These are phyloP conservation scores for Xylaria digitata DNA, from an alignment of 2,329 filamentous ascomycete genomes.

Conservation along the genomic window DNA sequence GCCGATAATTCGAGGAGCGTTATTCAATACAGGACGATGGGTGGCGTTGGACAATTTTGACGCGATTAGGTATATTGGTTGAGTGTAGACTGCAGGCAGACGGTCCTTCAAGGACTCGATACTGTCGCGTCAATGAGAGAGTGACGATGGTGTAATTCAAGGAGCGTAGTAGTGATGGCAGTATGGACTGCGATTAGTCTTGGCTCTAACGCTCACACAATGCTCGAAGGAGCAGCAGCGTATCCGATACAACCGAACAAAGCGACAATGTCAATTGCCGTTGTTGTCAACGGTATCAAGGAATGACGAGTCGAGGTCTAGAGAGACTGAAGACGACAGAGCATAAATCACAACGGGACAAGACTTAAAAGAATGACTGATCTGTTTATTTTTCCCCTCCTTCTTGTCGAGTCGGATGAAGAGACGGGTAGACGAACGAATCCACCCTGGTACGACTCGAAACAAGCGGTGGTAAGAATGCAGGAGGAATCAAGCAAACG, in stretches of 20 bases:
- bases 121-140: conserved; percentile 20
- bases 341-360: conserved; percentile 17
- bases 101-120: conserved; percentile 34
- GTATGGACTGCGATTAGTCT: neutral
- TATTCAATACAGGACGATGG: too few relatives aligned
- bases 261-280: conserved; percentile 19
- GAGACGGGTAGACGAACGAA: conserved; percentile 1
- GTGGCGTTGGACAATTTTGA: conserved; percentile 19
- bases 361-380: conserved; percentile 12
- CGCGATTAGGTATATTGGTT: conserved; percentile 1
- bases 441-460: conserved; percentile 30
- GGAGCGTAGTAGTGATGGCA: conserved; percentile 21
- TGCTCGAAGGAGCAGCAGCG: conserved; percentile 29
- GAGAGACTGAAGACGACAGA: conserved; percentile 22
- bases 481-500: conserved; percentile 14
- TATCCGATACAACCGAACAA: conserved; percentile 35
- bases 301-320: conserved; percentile 12
- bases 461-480: conserved; percentile 20
- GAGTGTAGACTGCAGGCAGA: neutral
- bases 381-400: conserved; percentile 3
- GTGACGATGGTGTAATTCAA: conserved; percentile 12
- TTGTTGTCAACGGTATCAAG: conserved; percentile 3
- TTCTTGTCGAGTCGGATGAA: neutral
- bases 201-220: conserved; percentile 20
- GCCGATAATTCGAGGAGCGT: neutral